Conservation (phyloP, 2,329 filamentous ascomycete genomes). For the Colletotrichum gigasporum region DNA sequence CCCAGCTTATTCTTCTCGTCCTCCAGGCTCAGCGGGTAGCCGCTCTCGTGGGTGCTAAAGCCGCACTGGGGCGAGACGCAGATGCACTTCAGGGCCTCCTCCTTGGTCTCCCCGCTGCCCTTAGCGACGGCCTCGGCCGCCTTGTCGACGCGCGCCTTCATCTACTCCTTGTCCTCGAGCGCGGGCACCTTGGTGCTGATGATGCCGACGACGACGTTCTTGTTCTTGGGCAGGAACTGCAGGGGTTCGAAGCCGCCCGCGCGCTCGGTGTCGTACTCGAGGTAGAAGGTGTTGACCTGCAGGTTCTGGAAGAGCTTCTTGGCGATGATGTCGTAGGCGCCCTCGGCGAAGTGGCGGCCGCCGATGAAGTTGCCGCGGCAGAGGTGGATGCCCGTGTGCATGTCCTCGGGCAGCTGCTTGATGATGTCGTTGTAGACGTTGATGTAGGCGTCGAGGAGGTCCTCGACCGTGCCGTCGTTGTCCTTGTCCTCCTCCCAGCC, state of each 20-base stretch:
- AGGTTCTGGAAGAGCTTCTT: conserved; percentile 72
- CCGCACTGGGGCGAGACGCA: conserved; percentile 77
- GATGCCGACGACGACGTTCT: conserved; percentile 71
- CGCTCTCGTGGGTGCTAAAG: conserved; percentile 78
- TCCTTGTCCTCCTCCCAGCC: conserved; percentile 75
- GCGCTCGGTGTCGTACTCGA: conserved; percentile 74
- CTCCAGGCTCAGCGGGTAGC: conserved; percentile 73
- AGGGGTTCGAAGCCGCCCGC: conserved; percentile 74
- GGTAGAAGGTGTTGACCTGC: conserved; percentile 73
- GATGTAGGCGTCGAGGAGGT: conserved; percentile 80
- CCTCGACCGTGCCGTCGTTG: conserved; percentile 72
- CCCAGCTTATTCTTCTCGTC: conserved; percentile 79
- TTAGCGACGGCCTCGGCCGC: conserved; percentile 76
- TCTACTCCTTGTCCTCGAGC: conserved; percentile 70
- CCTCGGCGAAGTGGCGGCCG: conserved; percentile 72
- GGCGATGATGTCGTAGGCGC: conserved; percentile 73
- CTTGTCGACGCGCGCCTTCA: conserved; percentile 66
- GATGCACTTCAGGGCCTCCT: conserved; percentile 75
- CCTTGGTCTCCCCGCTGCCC: conserved; percentile 69
- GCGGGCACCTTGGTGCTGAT: conserved; percentile 70
- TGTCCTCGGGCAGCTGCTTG: conserved; percentile 69
- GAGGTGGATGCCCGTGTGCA: conserved; percentile 81
- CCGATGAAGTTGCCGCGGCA: conserved; percentile 76
- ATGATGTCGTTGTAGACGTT: conserved; percentile 79
- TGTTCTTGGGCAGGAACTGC: conserved; percentile 66